A percentile compares a stretch with the other conserved stretches of the same genome.
Conservation (phyloP, 179 eudicot genomes). For the Camellia oleifera region DNA sequence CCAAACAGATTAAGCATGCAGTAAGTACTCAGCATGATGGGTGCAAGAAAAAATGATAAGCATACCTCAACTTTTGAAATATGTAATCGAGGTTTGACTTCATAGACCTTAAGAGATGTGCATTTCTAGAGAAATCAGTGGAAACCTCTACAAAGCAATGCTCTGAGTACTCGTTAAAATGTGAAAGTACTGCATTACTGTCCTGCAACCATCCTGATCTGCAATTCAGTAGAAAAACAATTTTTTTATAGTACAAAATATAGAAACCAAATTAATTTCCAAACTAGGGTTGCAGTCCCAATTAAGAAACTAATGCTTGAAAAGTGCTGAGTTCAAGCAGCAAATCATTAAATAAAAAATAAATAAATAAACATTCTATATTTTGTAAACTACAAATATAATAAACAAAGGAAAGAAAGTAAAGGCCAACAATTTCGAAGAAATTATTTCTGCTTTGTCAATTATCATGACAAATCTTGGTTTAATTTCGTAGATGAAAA, state of each 20-base stretch:
- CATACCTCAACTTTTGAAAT: slow-evolving; percentile 78
- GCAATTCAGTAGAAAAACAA: slow-evolving; percentile 10
- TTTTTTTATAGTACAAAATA: background rate
- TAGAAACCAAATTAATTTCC: background rate
- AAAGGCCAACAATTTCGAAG: background rate
- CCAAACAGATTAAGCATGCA: background rate
- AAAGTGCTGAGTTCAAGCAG: background rate
- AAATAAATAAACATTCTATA: background rate
- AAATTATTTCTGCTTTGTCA: background rate
- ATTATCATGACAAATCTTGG: background rate
- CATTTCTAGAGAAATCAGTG: slow-evolving; percentile 66
- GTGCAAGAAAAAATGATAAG: background rate
- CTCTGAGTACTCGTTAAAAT: slow-evolving; percentile 89
- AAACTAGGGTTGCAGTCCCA: background rate
- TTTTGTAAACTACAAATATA: background rate
- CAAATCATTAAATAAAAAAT: background rate
- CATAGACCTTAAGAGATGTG: slow-evolving; percentile 77
- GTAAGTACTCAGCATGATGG: background rate
- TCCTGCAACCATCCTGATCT: slow-evolving; percentile 91
- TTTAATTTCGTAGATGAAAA: background rate
- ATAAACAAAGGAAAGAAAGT: background rate
- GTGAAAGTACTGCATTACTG: slow-evolving; percentile 90
- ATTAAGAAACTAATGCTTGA: background rate
- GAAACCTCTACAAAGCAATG: slow-evolving; percentile 71
- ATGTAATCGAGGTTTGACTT: slow-evolving; percentile 90